phyloP scores from a whole-genome alignment of 441 rosid genomes.

The Jatropha multifida region DNA sequence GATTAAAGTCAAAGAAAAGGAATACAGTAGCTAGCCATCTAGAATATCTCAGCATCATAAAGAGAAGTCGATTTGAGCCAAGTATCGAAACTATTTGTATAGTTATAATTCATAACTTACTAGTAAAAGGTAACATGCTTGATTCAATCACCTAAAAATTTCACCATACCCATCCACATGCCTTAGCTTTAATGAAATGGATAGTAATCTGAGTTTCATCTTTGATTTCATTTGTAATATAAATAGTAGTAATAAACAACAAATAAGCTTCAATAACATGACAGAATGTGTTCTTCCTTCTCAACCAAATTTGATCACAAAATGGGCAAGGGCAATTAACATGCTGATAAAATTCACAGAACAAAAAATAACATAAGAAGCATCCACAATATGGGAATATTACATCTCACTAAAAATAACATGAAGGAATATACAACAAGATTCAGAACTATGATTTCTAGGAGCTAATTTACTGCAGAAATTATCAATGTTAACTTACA shows the following conservation, averaged over 20 bases:
- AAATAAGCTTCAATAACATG: neutral
- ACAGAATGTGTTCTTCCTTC: neutral
- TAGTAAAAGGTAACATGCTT: too few relatives aligned
- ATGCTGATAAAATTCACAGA: neutral
- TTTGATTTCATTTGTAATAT: neutral
- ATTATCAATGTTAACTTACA: constrained; percentile 49
- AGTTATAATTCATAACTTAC: neutral
- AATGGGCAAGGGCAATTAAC: neutral
- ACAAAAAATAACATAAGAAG: too few relatives aligned
- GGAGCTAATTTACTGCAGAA: neutral
- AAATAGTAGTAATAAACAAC: neutral
- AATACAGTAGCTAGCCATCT: neutral
- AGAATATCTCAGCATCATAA: neutral
- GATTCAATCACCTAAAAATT: neutral
- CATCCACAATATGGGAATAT: neutral
- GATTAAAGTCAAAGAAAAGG: neutral
- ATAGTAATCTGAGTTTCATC: neutral
- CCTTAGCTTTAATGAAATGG: neutral
- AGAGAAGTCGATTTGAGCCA: neutral
- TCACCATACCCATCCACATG: constrained; percentile 2
- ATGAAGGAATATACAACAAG: neutral
- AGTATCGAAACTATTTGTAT: neutral
- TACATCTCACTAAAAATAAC: neutral
- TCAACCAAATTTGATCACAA: neutral
- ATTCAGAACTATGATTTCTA: neutral